Percentiles rank a stretch among this genome's conserved stretches.
These are phyloP conservation scores for Rhizoclosmatium sp. DNA, from an alignment of 192 early-diverging fungal species.

Conservation along the genomic window DNA sequence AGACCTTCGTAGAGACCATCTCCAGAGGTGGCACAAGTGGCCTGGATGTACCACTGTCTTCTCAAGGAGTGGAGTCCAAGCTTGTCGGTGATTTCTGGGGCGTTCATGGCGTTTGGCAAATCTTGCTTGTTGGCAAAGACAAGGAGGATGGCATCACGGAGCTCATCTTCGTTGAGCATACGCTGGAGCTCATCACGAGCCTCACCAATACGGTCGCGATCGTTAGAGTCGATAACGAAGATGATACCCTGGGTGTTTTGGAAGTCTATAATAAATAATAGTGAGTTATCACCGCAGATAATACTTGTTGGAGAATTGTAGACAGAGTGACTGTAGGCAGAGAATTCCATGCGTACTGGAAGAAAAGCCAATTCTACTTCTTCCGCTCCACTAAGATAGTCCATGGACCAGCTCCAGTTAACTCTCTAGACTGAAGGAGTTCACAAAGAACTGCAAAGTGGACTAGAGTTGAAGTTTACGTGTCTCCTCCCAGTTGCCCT, in stretches of 20 bases:
- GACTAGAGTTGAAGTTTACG: too few relatives aligned
- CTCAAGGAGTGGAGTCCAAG: slow-evolving; percentile 85
- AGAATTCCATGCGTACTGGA: neutral
- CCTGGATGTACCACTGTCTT: slow-evolving; percentile 93
- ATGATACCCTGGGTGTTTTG: slow-evolving; percentile 96
- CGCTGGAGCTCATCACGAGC: slow-evolving; percentile 94
- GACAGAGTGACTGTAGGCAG: neutral
- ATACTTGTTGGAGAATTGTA: neutral
- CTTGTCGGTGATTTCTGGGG: slow-evolving; percentile 92
- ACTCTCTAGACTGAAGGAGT: too few relatives aligned
- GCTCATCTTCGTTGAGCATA: slow-evolving; percentile 96
- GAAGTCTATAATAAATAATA: slow-evolving; percentile 78
- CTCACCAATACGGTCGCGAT: slow-evolving; percentile 92
- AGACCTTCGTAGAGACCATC: slow-evolving; percentile 98
- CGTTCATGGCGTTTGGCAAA: slow-evolving; percentile 94
- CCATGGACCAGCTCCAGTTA: too few relatives aligned
- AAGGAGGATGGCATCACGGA: slow-evolving; percentile 86
- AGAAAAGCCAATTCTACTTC: neutral
- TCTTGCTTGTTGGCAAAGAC: slow-evolving; percentile 99
- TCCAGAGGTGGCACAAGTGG: slow-evolving; percentile 89
- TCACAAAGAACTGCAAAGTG: too few relatives aligned
- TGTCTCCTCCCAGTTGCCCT: too few relatives aligned
- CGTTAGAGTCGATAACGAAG: slow-evolving; percentile 97
- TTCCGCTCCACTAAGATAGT: neutral
- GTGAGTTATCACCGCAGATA: neutral